These are phyloP conservation scores for Schizothecium vesticola DNA, from an alignment of 495 filamentous ascomycete genomes.

Conservation along the genomic window DNA sequence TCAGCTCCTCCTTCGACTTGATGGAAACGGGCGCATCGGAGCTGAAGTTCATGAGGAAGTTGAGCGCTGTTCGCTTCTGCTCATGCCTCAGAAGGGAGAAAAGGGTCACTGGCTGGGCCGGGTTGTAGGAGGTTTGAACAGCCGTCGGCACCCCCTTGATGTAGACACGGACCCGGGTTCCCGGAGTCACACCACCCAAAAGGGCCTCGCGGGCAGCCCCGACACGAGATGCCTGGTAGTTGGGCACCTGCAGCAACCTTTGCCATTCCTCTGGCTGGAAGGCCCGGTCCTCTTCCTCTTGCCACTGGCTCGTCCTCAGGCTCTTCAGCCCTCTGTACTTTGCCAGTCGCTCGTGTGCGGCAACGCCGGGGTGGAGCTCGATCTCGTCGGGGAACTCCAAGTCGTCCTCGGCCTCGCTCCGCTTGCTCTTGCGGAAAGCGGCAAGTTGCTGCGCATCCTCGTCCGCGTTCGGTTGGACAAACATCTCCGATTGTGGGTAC, in stretches of 20 bases:
- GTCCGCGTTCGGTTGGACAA: constrained; percentile 78
- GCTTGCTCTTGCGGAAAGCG: constrained; percentile 70
- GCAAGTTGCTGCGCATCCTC: constrained; percentile 76
- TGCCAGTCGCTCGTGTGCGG: constrained; percentile 76
- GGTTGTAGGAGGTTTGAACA: constrained; percentile 48
- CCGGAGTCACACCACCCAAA: constrained; percentile 76
- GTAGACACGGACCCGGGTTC: constrained; percentile 74
- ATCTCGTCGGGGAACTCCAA: constrained; percentile 96
- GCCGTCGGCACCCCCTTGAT: constrained; percentile 65
- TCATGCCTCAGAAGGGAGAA: constrained; percentile 90
- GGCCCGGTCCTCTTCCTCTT: constrained; percentile 76
- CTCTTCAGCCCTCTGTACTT: constrained; percentile 89
- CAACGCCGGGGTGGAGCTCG: constrained; percentile 81
- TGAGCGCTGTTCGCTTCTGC: constrained; percentile 83
- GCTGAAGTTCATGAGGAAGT: constrained; percentile 77
- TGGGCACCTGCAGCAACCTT: constrained; percentile 70
- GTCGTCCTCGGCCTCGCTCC: constrained; percentile 77
- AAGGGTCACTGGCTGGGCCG: constrained; percentile 58
- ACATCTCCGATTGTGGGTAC: constrained; percentile 85
- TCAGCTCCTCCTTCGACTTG: constrained; percentile 82
- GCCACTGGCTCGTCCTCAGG: constrained; percentile 78
- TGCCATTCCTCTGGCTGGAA: constrained; percentile 87
- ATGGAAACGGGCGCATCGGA: constrained; percentile 66
- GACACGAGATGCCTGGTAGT: constrained; percentile 78
- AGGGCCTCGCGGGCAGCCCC: constrained; percentile 71